Evolutionary conservation across 345 rosid species (phyloP), one percentile per base, ranked within the genome.

Genomic region (Hibiscus trionum): DNA sequence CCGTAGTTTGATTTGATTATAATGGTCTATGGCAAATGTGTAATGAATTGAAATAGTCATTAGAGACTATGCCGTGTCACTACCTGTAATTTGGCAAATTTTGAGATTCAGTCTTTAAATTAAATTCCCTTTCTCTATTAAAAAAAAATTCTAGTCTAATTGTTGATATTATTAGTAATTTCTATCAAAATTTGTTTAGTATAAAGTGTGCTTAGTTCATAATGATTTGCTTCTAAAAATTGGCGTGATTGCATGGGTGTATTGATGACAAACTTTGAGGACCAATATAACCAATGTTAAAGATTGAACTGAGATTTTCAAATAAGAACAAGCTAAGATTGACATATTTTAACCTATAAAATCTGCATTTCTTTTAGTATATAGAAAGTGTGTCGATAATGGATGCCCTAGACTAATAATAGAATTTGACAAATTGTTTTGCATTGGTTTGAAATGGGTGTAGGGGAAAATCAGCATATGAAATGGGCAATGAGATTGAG

Each of bases 381-480:
- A 39, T 42, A 37, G 55, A 66, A 9, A 7, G 7, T 24, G 8
- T 14, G 35, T 15, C 10, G 53, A 7, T 53, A 7, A 53, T 61
- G 56, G 3, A 61, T 26, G 29, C 27, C 33, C 12, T 12, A 10
- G 4, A 4, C 2, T 15, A 46, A 1, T 61, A 16, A 29, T 17
- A 46, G 8, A 5, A 21, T 31, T 31, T 31, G 33, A 31, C 33
- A 31, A 31, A 55, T 27, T 59, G 59, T 46, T 71, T 59, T 27
- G 44, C 16, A 33, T 24, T 56, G 53, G 72, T 57, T 74, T 72
- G 79, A 72, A 33, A 77, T 77, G 29, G 78, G 3, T 80, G 47
- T 77, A 91, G 97, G 97, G 97, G 97, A 91, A 76, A 86, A 76
- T 69, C 90, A 87, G 72, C 97, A 91, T 31, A 91, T 91, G 97